These are phyloP conservation scores for Liriodendron chinense DNA, from an alignment of 164 flowering plant species.

Conservation along the genomic window DNA sequence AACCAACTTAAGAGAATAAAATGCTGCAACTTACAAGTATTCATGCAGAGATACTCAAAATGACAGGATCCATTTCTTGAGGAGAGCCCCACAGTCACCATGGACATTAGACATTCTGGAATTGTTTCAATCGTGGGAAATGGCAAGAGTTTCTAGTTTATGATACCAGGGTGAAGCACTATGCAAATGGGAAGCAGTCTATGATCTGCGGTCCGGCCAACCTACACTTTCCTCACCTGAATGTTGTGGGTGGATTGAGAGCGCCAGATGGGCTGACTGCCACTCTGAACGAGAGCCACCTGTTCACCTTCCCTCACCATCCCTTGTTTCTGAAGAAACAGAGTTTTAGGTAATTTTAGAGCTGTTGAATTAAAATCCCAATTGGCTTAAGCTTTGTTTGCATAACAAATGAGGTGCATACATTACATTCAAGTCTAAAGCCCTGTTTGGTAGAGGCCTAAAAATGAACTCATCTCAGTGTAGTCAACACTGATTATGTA, in stretches of 20 bases:
- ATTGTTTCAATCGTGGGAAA: background rate
- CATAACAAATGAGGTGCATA: background rate
- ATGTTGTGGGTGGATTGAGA: slow-evolving; percentile 90
- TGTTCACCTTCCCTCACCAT: slow-evolving; percentile 94
- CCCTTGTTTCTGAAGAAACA: slow-evolving; percentile 64
- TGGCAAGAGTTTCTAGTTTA: background rate
- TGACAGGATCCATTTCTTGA: too few species aligned
- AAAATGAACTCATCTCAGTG: too few species aligned
- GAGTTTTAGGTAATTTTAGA: background rate
- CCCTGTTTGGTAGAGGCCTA: too few species aligned
- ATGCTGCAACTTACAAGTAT: too few species aligned
- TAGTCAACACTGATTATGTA: too few species aligned
- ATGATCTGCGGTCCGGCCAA: background rate
- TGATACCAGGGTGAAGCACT: background rate
- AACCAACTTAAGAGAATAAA: too few species aligned
- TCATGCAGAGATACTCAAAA: too few species aligned
- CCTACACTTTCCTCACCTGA: slow-evolving; percentile 75
- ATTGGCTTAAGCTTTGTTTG: background rate
- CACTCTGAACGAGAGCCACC: slow-evolving; percentile 92
- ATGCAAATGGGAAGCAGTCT: background rate
- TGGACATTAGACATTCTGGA: too few species aligned
- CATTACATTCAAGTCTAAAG: too few species aligned
- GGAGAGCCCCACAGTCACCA: too few species aligned
- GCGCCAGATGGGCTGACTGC: slow-evolving; percentile 94
- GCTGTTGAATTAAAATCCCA: background rate